phyloP scores from a whole-genome alignment of 257 asterid genomes.

The Solanum clarkiae region DNA sequence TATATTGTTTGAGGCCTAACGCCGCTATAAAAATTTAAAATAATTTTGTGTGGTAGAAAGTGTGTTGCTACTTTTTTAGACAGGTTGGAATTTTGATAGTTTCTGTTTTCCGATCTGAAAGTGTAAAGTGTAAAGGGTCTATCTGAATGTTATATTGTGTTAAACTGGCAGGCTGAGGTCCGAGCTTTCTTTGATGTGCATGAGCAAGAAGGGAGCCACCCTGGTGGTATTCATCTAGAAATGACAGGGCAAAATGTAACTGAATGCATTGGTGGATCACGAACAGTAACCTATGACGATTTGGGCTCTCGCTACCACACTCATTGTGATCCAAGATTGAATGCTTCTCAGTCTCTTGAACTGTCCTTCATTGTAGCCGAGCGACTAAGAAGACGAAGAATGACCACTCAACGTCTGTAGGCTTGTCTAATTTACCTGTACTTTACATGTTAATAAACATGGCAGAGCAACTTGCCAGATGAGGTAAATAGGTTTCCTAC shows the following conservation, averaged over 20 bases:
- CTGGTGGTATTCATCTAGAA: conserved; percentile 79
- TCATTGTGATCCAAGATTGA: conserved; percentile 70
- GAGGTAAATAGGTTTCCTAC: background rate
- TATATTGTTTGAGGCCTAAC: background rate
- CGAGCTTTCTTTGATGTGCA: conserved; percentile 89
- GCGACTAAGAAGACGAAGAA: conserved; percentile 52
- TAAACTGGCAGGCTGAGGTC: conserved; percentile 43
- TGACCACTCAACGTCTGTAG: conserved; percentile 32
- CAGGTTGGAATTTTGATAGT: background rate
- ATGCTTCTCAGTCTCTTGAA: conserved; percentile 83
- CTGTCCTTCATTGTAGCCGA: conserved; percentile 65
- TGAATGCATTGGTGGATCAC: conserved; percentile 75
- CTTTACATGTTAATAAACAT: background rate
- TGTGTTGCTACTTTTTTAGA: background rate
- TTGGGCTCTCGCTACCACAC: conserved; percentile 80
- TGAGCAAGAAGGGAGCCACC: conserved; percentile 84
- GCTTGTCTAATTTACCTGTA: background rate
- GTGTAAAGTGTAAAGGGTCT: background rate
- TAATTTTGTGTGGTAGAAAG: background rate
- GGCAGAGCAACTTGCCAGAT: background rate
- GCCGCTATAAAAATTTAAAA: background rate
- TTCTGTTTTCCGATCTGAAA: background rate
- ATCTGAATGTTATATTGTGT: background rate
- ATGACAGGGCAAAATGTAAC: conserved; percentile 90
- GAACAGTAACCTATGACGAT: conserved; percentile 66